Evolutionary conservation across 352 stramenopile genomes (phyloP).

Genomic region (Pythium volutum): DNA sequence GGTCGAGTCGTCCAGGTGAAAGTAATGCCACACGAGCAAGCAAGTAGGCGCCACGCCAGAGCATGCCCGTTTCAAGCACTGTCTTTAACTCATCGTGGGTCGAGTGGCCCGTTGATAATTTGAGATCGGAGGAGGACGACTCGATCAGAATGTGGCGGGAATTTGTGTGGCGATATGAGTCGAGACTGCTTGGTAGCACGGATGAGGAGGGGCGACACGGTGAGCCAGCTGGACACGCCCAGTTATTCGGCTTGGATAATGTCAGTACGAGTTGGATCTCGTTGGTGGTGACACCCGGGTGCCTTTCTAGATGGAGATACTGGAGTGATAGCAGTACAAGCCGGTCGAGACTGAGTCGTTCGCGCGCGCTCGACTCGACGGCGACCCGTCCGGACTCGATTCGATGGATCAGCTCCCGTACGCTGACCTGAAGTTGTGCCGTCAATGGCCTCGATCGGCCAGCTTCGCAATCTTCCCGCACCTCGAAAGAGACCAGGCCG

Average conservation of each 20-base stretch:
- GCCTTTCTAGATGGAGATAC: constrained; percentile 10
- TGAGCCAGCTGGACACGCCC: constrained; percentile 16
- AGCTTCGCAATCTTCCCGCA: constrained; percentile 1
- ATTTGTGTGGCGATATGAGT: not conserved
- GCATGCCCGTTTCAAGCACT: constrained; percentile 46
- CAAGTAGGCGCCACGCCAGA: constrained; percentile 56
- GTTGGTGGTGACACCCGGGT: not conserved
- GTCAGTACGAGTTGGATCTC: not conserved
- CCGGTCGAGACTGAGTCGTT: constrained; percentile 21
- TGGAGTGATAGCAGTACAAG: constrained; percentile 16
- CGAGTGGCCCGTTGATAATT: not conserved
- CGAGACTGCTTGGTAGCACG: not conserved
- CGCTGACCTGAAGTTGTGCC: constrained; percentile 9
- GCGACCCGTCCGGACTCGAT: constrained; percentile 1
- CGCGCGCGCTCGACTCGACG: not conserved
- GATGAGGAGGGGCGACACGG: constrained; percentile 10
- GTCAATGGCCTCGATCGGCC: not conserved
- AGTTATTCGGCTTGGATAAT: constrained; percentile 11
- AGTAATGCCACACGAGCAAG: constrained; percentile 35
- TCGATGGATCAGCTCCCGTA: constrained; percentile 10
- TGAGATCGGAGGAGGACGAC: no score
- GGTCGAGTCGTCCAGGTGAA: constrained; percentile 16
- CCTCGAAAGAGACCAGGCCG: constrained; percentile 18
- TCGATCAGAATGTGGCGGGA: not conserved
- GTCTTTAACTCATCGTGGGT: constrained; percentile 15